These are phyloP conservation scores for Penicillium sp. DNA, from an alignment of 2,329 filamentous ascomycete species.

Conservation along the genomic window DNA sequence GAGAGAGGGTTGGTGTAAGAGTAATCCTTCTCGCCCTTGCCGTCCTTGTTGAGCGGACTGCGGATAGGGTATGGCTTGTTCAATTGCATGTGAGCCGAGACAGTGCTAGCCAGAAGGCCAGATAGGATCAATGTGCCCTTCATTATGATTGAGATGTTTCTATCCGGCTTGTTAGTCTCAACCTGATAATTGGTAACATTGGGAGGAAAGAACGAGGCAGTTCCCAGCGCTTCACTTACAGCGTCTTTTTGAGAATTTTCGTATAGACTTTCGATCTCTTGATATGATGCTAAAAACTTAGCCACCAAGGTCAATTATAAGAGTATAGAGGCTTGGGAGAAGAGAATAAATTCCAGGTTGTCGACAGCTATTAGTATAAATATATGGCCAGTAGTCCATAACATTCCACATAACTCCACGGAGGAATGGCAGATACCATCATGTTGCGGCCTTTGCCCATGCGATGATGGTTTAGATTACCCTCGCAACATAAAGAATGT, in stretches of 20 bases:
- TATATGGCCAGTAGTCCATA: constrained; percentile 6
- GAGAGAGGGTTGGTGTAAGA: constrained; percentile 68
- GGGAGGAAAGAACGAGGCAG: background rate
- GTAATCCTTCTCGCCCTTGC: constrained; percentile 60
- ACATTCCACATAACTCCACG: constrained; percentile 19
- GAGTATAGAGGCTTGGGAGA: background rate
- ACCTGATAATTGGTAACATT: background rate
- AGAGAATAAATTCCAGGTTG: background rate
- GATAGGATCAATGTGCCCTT: constrained; percentile 33
- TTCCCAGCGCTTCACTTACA: background rate
- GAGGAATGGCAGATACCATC: constrained; percentile 26
- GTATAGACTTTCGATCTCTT: constrained; percentile 2
- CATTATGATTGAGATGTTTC: constrained; percentile 27
- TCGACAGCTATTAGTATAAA: constrained; percentile 12
- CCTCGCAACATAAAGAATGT: constrained; percentile 29
- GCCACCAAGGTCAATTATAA: constrained; percentile 15
- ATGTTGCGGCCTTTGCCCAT: constrained; percentile 8
- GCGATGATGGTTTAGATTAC: background rate
- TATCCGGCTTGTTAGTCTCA: constrained; percentile 1
- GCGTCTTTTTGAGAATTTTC: background rate
- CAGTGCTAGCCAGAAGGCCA: constrained; percentile 35
- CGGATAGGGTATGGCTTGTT: constrained; percentile 54
- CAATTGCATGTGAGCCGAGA: constrained; percentile 57
- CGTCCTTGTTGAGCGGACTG: constrained; percentile 51
- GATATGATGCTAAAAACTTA: constrained; percentile 11